Evolutionary conservation across 306 rosid species (phyloP), one percentile per base, ranked within the genome.

Genomic region (Cucurbita moschata): DNA sequence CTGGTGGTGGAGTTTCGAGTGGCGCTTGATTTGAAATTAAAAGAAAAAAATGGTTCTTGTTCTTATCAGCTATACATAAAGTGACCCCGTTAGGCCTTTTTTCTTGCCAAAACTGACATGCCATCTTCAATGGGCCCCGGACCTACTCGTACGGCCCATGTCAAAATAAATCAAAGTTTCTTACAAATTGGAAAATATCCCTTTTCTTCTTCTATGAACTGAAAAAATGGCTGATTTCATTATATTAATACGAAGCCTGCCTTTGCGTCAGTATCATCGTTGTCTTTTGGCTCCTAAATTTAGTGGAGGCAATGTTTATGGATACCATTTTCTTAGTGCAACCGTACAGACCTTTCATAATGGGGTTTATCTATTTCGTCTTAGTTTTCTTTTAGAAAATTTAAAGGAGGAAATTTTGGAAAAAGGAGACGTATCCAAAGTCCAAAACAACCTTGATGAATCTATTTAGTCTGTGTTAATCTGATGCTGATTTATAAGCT

Each of bases 11-110:
- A 65, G 18, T 66, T 61, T 37, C 12, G 72, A 16, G 73, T 67
- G 72, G 72, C 54, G 38, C n/a, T 46, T 67, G 73, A 46, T 46
- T 67, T 68, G 73, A 68, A 49, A 69, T 47, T 67, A 10, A 4
- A 1, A 30, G 0, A 30, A 47, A 46, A 50, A 51, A 68, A 23
- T 13, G 19, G 18, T 23, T 44, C 3, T 11, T 46, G 12, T 66
- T 64, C 13, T 4, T 40, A 39, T 40, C n/a, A 18, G 51, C 30
- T n/a, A 5, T 23, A 16, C 12, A 8, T 64, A 8, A 40, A 19
- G 37, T 65, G 10, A 38, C 10, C 52, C 15, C n/a, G 8, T 65
- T n/a, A 19, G n/a, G 72, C 39, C 39, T 49, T 47, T 47, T 13
- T 69, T 69, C 19, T 15, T 0, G n/a, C 58, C 30, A 30, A 23